Evolutionary conservation across 345 rosid species (phyloP).

Genomic region (Rhizophora apiculata): DNA sequence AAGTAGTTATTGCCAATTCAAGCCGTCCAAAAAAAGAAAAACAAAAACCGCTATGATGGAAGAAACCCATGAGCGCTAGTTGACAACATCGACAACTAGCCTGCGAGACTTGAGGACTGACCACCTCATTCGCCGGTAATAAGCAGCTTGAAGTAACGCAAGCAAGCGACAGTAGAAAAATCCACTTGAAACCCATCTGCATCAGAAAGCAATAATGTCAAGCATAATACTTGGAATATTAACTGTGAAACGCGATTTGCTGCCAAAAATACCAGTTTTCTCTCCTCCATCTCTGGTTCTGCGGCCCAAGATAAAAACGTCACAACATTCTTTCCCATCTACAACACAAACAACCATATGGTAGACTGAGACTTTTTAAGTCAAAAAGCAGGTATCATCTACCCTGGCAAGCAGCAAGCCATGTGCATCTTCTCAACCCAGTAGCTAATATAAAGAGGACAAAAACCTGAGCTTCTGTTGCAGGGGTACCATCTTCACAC

Average conservation of each 20-base stretch:
- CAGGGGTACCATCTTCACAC: constrained; percentile 98
- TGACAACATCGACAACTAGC: constrained; percentile 81
- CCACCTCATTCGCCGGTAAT: constrained; percentile 91
- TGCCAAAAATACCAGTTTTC: constrained; percentile 64
- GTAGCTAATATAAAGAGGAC: constrained; percentile 9
- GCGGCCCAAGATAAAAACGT: constrained; percentile 94
- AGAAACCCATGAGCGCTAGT: constrained; percentile 40
- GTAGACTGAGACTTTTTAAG: constrained; percentile 1
- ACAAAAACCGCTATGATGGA: constrained; percentile 2
- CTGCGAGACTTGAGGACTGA: constrained; percentile 82
- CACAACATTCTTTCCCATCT: constrained; percentile 99
- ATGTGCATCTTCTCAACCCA: background rate
- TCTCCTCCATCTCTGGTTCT: constrained; percentile 99
- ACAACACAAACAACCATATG: constrained; percentile 17
- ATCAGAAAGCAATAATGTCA: constrained; percentile 9
- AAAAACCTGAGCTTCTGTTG: constrained; percentile 92
- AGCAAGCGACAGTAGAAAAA: constrained; percentile 86
- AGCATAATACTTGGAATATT: background rate
- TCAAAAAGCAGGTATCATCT: background rate
- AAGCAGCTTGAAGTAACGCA: constrained; percentile 87
- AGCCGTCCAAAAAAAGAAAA: background rate
- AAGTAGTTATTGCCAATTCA: constrained; percentile 32
- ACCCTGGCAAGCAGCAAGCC: background rate
- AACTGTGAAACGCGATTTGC: background rate
- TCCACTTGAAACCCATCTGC: constrained; percentile 99